Percentiles rank a stretch among this genome's conserved stretches.
Evolutionary conservation across 2,329 filamentous ascomycete species (phyloP).

Genomic region (Apiospora hydei): DNA sequence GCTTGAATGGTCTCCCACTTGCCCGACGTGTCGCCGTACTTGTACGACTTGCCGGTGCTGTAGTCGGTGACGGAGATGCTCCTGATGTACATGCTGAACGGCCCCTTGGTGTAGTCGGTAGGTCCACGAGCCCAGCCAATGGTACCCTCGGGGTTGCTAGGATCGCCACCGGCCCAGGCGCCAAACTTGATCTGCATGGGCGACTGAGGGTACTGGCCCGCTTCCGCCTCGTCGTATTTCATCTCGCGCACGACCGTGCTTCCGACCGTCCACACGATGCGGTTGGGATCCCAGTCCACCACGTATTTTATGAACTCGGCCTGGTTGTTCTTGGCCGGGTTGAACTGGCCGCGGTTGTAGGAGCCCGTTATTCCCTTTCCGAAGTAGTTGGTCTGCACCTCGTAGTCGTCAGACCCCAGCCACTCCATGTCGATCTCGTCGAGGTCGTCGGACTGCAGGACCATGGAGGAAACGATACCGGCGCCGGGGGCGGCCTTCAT

Average conservation of each 20-base stretch:
- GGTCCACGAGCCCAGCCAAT: constrained; percentile 88
- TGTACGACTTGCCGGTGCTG: constrained; percentile 87
- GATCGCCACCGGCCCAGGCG: constrained; percentile 89
- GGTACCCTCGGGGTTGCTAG: constrained; percentile 79
- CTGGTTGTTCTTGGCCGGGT: constrained; percentile 75
- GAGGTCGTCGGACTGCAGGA: constrained; percentile 87
- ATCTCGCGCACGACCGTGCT: constrained; percentile 80
- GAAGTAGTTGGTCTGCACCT: constrained; percentile 98
- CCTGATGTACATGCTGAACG: constrained; percentile 86
- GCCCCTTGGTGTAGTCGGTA: constrained; percentile 83
- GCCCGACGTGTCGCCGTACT: constrained; percentile 80
- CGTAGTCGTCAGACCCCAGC: constrained; percentile 76
- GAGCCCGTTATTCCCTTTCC: constrained; percentile 85
- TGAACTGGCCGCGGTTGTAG: constrained; percentile 89
- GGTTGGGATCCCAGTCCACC: constrained; percentile 87
- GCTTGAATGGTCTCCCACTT: constrained; percentile 83
- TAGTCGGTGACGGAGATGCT: constrained; percentile 85
- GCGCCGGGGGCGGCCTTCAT: constrained; percentile 87
- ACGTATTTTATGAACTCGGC: constrained; percentile 83
- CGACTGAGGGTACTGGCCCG: constrained; percentile 87
- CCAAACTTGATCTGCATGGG: constrained; percentile 96
- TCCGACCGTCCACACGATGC: constrained; percentile 88
- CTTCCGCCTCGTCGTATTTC: constrained; percentile 70
- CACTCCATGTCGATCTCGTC: constrained; percentile 99
- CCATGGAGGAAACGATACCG: constrained; percentile 91